Evolutionary conservation across 805 yeast genomes (phyloP).

Genomic region (Hanseniaspora mollemarum): DNA sequence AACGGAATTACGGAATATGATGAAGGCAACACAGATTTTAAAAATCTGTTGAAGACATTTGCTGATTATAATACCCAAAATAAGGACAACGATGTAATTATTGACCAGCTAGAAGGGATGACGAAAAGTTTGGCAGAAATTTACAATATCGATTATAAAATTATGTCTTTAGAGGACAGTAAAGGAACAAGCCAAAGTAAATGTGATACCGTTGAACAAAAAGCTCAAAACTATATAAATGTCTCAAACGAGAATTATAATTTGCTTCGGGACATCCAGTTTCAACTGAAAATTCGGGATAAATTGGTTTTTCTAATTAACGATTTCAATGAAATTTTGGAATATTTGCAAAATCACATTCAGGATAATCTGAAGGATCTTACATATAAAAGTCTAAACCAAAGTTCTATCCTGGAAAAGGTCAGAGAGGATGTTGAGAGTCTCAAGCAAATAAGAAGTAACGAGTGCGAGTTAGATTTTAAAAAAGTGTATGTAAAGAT

Average conservation of each 20-base stretch:
- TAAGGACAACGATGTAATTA: not conserved
- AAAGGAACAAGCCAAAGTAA: not conserved
- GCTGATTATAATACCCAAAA: slow-evolving; percentile 1
- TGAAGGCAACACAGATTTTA: not conserved
- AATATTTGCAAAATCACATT: not conserved
- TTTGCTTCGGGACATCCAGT: not conserved
- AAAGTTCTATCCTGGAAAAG: not conserved
- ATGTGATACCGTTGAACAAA: not conserved
- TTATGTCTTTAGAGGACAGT: not conserved
- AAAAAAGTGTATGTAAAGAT: not conserved
- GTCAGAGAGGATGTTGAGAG: not conserved
- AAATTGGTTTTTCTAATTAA: not conserved
- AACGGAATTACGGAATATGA: too few species aligned
- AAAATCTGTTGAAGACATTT: not conserved
- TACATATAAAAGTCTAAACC: not conserved
- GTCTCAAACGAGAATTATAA: slow-evolving; percentile 12
- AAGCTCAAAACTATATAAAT: not conserved
- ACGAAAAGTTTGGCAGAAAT: not conserved
- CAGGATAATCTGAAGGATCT: not conserved
- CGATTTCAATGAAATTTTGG: slow-evolving; percentile 2
- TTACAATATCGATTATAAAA: not conserved
- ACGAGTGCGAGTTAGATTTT: not conserved
- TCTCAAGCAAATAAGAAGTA: not conserved
- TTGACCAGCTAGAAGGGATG: not conserved
- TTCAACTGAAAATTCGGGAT: not conserved